phyloP scores from a whole-genome alignment of 768 basidiomycete genomes.

The Fomitopsis serialis region DNA sequence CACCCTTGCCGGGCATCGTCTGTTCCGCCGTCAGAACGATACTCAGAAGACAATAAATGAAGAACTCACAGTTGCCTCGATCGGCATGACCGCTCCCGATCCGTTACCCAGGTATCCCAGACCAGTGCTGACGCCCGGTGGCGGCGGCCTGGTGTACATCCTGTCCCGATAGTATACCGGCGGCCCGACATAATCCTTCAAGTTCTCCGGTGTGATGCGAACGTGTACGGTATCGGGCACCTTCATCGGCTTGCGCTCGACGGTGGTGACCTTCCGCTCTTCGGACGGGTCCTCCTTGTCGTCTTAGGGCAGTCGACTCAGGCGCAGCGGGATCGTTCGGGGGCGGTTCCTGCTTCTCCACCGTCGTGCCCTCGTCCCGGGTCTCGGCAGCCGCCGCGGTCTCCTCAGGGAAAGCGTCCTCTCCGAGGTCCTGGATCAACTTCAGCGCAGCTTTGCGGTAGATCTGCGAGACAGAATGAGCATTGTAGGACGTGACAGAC shows the following conservation, averaged over 20 bases:
- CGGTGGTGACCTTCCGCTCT: constrained; percentile 65
- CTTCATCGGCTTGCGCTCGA: constrained; percentile 70
- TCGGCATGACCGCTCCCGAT: constrained; percentile 93
- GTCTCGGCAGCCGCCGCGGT: constrained; percentile 14
- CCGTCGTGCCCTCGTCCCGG: constrained; percentile 25
- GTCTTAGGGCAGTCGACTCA: constrained; percentile 18
- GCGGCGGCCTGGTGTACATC: constrained; percentile 75
- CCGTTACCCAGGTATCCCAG: constrained; percentile 96
- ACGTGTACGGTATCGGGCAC: constrained; percentile 80
- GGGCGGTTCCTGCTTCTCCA: constrained; percentile 49
- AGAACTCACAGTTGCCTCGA: constrained; percentile 83
- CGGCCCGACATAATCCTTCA: constrained; percentile 96
- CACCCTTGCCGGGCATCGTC: constrained; percentile 96
- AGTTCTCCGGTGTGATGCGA: constrained; percentile 75
- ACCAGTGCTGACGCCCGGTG: constrained; percentile 92
- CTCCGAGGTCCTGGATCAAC: constrained; percentile 86
- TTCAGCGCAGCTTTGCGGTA: constrained; percentile 94
- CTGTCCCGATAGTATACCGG: constrained; percentile 93
- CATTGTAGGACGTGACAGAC: not conserved
- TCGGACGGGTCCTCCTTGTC: constrained; percentile 22
- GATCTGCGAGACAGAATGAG: constrained; percentile 48
- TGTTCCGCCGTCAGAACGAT: constrained; percentile 21
- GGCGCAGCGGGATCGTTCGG: constrained; percentile 31
- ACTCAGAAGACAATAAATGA: not conserved
- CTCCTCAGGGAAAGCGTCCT: constrained; percentile 66